phyloP scores from a whole-genome alignment of 306 rosid genomes.

The Lablab purpureus region DNA sequence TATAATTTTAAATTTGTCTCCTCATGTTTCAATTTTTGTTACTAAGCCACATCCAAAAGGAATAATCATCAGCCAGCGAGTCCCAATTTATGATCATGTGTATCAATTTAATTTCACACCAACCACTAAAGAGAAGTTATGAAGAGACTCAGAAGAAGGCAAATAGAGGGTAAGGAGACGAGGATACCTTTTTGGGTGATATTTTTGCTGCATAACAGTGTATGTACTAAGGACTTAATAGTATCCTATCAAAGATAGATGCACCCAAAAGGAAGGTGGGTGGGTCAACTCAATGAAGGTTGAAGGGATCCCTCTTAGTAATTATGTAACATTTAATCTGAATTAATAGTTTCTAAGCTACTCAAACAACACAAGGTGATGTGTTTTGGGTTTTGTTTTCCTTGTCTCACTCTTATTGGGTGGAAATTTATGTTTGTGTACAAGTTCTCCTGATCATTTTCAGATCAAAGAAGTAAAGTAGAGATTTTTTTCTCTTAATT shows the following conservation, averaged over 20 bases:
- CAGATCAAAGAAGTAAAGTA: constrained; percentile 30
- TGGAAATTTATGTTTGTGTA: not conserved
- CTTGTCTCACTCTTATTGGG: constrained; percentile 12
- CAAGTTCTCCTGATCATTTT: constrained; percentile 8
- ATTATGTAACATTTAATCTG: constrained; percentile 13
- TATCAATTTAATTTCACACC: constrained; percentile 26
- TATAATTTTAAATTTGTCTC: not conserved
- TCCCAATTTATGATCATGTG: constrained; percentile 30
- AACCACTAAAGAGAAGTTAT: constrained; percentile 24
- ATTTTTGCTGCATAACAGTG: constrained; percentile 31
- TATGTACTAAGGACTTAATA: constrained; percentile 9
- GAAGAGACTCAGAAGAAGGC: constrained; percentile 19
- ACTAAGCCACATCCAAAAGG: not conserved
- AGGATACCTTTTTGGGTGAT: constrained; percentile 16
- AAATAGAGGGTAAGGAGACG: constrained; percentile 24
- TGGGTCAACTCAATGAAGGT: constrained; percentile 41
- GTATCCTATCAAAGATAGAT: constrained; percentile 38
- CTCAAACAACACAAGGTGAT: not conserved
- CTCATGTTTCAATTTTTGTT: constrained; percentile 9
- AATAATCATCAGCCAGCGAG: constrained; percentile 1
- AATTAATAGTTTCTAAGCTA: constrained; percentile 15
- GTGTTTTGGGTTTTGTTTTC: constrained; percentile 6
- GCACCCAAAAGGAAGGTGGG: constrained; percentile 43
- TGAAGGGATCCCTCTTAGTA: constrained; percentile 29
- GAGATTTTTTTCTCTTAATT: not conserved